Evolutionary conservation across 2,329 filamentous ascomycete species (phyloP).

Genomic region (Xylaria sp.): DNA sequence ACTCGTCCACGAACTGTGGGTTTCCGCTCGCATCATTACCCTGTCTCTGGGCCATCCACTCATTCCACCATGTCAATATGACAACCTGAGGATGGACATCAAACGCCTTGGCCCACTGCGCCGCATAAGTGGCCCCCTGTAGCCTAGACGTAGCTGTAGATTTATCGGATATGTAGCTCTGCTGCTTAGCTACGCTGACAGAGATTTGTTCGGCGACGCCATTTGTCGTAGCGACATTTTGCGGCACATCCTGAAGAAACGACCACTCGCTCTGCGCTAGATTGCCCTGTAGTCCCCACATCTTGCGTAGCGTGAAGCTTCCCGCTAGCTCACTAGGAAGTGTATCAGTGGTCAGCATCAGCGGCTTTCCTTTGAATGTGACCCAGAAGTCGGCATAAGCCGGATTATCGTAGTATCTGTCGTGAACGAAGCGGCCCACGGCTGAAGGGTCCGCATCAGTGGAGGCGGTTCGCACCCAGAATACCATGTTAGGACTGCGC

Average conservation of each 20-base stretch:
- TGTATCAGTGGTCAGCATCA: neutral
- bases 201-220: neutral
- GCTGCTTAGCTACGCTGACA: slow-evolving; percentile 3
- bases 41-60: slow-evolving; percentile 16
- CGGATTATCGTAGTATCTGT: neutral
- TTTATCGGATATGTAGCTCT: neutral
- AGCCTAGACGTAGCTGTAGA: neutral
- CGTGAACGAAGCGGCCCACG: neutral
- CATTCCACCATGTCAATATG: slow-evolving; percentile 9
- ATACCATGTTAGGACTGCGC: neutral
- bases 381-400: neutral
- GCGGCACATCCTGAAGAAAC: slow-evolving; percentile 8
- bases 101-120: neutral
- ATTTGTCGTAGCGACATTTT: neutral
- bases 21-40: neutral
- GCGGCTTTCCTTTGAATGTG: neutral
- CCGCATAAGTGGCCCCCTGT: slow-evolving; percentile 1
- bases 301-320: slow-evolving; percentile 8
- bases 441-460: neutral
- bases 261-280: slow-evolving; percentile 14
- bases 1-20: neutral
- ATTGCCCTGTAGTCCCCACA: slow-evolving; percentile 5
- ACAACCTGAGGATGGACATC: slow-evolving; percentile 7
- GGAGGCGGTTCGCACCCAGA: neutral
- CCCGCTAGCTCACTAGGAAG: neutral